These are phyloP conservation scores for Brasilioporus rufonigricans DNA, from an alignment of 768 basidiomycete genomes.

Conservation along the genomic window DNA sequence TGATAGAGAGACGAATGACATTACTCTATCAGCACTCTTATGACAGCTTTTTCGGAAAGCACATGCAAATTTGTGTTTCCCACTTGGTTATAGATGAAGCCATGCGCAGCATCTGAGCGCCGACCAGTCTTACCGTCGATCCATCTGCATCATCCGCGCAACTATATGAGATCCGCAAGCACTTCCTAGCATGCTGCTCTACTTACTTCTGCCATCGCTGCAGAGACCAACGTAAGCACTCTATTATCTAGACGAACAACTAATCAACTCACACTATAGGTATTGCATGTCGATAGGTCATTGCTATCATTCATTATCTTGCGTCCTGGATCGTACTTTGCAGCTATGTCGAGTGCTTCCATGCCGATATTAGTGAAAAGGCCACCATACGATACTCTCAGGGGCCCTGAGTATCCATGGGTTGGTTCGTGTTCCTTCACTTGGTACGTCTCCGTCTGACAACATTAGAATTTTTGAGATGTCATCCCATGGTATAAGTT, in stretches of 20 bases:
- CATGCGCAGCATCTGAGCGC: constrained; percentile 55
- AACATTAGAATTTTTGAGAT: not conserved
- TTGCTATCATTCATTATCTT: constrained; percentile 40
- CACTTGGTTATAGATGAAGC: constrained; percentile 49
- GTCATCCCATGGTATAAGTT: not conserved
- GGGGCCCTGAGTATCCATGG: not conserved
- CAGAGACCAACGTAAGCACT: not conserved
- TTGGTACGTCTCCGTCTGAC: not conserved
- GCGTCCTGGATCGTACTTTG: constrained; percentile 45
- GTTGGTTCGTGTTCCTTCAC: not conserved
- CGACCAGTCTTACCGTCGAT: constrained; percentile 48
- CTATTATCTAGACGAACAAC: not conserved
- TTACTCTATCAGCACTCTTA: constrained; percentile 50
- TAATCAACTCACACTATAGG: constrained; percentile 41
- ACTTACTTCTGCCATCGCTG: constrained; percentile 12
- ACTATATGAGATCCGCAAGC: not conserved
- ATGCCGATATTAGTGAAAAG: constrained; percentile 36
- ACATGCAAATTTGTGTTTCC: constrained; percentile 43
- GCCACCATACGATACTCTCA: not conserved
- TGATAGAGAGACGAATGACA: constrained; percentile 6
- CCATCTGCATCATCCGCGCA: constrained; percentile 41
- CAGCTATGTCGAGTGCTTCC: constrained; percentile 47
- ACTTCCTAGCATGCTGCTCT: too few relatives aligned
- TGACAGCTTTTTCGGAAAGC: constrained; percentile 39
- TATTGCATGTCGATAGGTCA: constrained; percentile 40